Conservation (phyloP, 2,329 filamentous ascomycete genomes). For the Pseudogymnoascus sp. region DNA sequence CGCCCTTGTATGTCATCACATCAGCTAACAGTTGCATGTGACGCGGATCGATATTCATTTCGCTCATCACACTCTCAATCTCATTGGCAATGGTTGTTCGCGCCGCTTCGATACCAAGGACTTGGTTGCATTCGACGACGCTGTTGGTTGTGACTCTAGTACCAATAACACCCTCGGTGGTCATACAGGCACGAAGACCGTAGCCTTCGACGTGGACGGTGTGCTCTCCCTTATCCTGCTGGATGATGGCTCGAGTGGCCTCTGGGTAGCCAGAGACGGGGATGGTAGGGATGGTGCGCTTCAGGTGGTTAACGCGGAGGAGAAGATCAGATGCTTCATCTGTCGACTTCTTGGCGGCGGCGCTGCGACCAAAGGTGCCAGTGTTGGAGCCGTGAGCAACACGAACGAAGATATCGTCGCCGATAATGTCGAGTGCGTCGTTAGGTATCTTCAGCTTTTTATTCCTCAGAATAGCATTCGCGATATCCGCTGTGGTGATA, state of each 20-base stretch:
- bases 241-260: slow-evolving; percentile 79
- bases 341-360: slow-evolving; percentile 23
- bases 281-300: slow-evolving; percentile 73
- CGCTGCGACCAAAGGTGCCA: slow-evolving; percentile 22
- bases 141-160: slow-evolving; percentile 70
- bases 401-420: slow-evolving; percentile 63
- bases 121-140: slow-evolving; percentile 79
- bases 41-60: slow-evolving; percentile 92
- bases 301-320: slow-evolving; percentile 75
- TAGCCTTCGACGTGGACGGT: slow-evolving; percentile 91
- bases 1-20: slow-evolving; percentile 98
- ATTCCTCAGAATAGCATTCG: slow-evolving; percentile 66
- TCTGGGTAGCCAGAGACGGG: slow-evolving; percentile 85
- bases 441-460: slow-evolving; percentile 73
- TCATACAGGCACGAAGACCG: slow-evolving; percentile 83
- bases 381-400: slow-evolving; percentile 52
- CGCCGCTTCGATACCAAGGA: slow-evolving; percentile 92
- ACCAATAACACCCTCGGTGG: slow-evolving; percentile 82
- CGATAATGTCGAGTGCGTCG: slow-evolving; percentile 56
- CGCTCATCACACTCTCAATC: slow-evolving; percentile 81
- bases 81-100: slow-evolving; percentile 82
- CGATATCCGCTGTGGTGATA: slow-evolving; percentile 66
- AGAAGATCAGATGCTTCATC: slow-evolving; percentile 58
- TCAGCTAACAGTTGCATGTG: slow-evolving; percentile 97
- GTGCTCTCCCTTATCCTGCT: slow-evolving; percentile 62